A percentile compares a stretch with the other conserved stretches of the same genome.
phyloP scores from a whole-genome alignment of 768 basidiomycete genomes.

The Epithele typhae region DNA sequence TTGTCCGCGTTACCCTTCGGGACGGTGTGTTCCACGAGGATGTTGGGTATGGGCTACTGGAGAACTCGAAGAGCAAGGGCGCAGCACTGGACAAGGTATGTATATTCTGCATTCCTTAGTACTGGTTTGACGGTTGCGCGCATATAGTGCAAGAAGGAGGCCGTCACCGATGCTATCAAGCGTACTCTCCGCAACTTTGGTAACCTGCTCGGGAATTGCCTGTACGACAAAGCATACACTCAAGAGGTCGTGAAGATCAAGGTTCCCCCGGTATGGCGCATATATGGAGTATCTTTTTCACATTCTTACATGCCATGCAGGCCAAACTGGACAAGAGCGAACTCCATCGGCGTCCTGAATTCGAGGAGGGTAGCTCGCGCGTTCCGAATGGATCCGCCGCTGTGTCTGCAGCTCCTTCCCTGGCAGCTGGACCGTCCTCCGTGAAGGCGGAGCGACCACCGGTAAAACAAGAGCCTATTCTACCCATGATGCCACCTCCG shows the following conservation, averaged over 20 bases:
- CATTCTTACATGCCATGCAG: conserved; percentile 27
- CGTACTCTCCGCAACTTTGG: conserved; percentile 90
- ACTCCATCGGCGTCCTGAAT: conserved; percentile 69
- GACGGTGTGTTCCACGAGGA: conserved; percentile 94
- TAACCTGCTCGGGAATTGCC: conserved; percentile 90
- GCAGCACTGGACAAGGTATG: conserved; percentile 87
- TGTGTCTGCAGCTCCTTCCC: background rate
- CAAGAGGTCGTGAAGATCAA: conserved; percentile 86
- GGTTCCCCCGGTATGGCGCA: conserved; percentile 63
- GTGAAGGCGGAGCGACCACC: too few relatives aligned
- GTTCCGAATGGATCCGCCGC: background rate
- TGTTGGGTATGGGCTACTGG: conserved; percentile 83
- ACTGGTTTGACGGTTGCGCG: too few relatives aligned
- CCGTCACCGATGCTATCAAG: conserved; percentile 92
- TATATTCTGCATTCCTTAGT: too few relatives aligned
- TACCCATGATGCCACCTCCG: conserved; percentile 23
- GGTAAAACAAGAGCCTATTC: conserved; percentile 7
- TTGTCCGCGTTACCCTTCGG: conserved; percentile 80
- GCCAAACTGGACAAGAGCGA: conserved; percentile 64
- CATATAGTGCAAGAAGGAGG: conserved; percentile 93
- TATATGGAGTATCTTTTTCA: background rate
- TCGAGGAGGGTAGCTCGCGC: conserved; percentile 43
- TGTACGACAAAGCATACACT: conserved; percentile 93
- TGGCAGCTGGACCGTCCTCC: too few relatives aligned
- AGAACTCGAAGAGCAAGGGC: conserved; percentile 84